phyloP scores from a whole-genome alignment of 23 red algal genomes.

The Gracilaria domingensis region DNA sequence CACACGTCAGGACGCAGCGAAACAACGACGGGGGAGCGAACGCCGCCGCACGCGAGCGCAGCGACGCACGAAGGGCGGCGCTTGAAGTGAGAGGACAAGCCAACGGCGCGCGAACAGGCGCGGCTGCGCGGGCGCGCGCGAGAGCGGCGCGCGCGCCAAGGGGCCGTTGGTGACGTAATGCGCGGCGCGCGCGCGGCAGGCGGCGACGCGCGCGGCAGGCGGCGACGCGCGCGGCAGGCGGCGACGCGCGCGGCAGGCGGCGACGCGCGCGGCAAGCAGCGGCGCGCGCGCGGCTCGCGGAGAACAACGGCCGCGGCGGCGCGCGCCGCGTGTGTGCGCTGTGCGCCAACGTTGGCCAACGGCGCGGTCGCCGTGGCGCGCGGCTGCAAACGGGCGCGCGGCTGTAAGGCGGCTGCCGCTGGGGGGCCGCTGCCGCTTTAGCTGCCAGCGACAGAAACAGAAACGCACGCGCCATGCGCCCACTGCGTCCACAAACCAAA shows the following conservation, averaged over 20 bases:
- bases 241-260: not conserved
- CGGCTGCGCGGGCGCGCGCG: no score
- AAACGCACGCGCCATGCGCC: not conserved
- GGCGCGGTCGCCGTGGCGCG: not conserved
- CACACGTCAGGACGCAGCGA: no score
- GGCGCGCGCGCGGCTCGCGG: no score
- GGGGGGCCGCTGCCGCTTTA: not conserved
- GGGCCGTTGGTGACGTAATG: not conserved
- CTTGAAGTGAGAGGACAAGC: no score
- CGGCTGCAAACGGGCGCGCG: not conserved
- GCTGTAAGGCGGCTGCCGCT: not conserved
- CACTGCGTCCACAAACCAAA: conserved; percentile 8
- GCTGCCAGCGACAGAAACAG: no score
- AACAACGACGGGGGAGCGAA: no score
- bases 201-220: not conserved
- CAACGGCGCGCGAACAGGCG: no score
- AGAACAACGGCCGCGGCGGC: not conserved
- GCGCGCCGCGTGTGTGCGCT: not conserved
- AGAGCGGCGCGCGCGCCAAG: no score
- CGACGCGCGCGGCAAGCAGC: not conserved
- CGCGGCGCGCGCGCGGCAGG: not conserved
- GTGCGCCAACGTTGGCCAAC: not conserved
- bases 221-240: not conserved
- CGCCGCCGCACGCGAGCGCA: no score
- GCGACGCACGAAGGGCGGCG: no score